Base-by-base conservation (phyloP, 2,329 filamentous ascomycete species). In the Passalora sequoiae region DNA sequence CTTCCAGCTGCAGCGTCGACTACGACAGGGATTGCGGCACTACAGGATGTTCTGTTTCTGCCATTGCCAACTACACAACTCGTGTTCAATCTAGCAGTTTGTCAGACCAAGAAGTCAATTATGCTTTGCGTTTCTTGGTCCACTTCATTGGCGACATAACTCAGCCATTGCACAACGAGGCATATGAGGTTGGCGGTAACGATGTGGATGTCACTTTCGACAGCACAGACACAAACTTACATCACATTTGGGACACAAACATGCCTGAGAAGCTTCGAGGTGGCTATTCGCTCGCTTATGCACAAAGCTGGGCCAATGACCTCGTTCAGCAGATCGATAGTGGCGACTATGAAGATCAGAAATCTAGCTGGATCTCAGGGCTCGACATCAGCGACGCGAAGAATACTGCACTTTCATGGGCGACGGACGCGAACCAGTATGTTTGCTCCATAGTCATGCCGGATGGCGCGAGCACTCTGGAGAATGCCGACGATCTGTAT, bases 141-240 rank as follows among this genome's bases (percentile, higher is more conserved):
- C 73, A 67, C 43, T 75, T 77, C 56, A 66, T 92, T 8, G 77
- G 86, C 44, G 88, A 94, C 60, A 59, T 61, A 40, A 49, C 53
- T 0, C 88, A 89, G 59, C 85, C 84, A 0, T 69, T 94, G 37
- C 76, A 78, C 53, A 71, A 72, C 9, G 74, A 78, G 56, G 67
- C 63, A 29, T 57, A 67, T 10, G 66, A 65, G 5, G 49, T 67
- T 5, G 70, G 70, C 35, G 70, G 69, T 24, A 72, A 72, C 53
- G 58, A 55, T 2, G 66, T 72, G 48, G 61, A 67, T 36, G 68
- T 71, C 13, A 69, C 63, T 1, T 73, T 71, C 55, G 58, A 65
- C 39, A 65, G 63, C 22, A 48, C 49, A 6, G 53, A 51, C 0
- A 70, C 66, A 6, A 71, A 72, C 41, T 60, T 72, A 5, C 69